A percentile compares a stretch with the other conserved stretches of the same genome.
Evolutionary conservation across 2,329 filamentous ascomycete genomes (phyloP).

Genomic region (Aspergillus ochraceoroseus): DNA sequence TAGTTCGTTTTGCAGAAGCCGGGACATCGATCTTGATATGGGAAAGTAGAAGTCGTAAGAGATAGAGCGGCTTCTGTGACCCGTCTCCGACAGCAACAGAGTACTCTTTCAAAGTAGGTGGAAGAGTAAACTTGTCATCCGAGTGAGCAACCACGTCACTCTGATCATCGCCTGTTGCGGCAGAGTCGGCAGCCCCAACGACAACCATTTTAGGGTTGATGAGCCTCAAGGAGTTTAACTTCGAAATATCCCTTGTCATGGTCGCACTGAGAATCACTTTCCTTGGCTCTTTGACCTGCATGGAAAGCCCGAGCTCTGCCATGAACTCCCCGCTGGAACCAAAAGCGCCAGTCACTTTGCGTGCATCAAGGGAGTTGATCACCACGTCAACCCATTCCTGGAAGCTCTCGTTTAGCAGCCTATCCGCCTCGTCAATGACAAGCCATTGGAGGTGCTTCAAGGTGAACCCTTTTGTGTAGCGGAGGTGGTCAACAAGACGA

Average conservation of each 20-base stretch:
- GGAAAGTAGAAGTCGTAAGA: conserved; percentile 66
- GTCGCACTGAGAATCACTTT: conserved; percentile 90
- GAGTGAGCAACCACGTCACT: conserved; percentile 20
- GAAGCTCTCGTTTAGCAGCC: conserved; percentile 83
- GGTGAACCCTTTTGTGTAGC: conserved; percentile 74
- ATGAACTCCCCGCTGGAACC: conserved; percentile 37
- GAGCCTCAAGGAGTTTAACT: conserved; percentile 69
- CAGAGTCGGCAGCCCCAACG: conserved; percentile 54
- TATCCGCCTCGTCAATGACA: conserved; percentile 89
- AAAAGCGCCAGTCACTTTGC: conserved; percentile 49
- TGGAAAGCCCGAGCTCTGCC: conserved; percentile 36
- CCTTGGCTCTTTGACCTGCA: conserved; percentile 50
- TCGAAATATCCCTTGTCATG: conserved; percentile 79
- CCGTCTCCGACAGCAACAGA: conserved; percentile 65
- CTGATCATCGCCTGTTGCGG: conserved; percentile 20
- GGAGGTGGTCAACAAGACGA: conserved; percentile 83
- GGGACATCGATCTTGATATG: conserved; percentile 28
- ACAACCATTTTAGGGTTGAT: conserved; percentile 70
- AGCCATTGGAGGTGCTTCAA: conserved; percentile 79
- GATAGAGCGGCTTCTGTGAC: conserved; percentile 72
- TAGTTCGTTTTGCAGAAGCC: conserved; percentile 1
- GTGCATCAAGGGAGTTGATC: conserved; percentile 54
- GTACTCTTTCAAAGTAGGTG: conserved; percentile 58
- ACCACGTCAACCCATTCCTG: conserved; percentile 81
- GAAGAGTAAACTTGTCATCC: conserved; percentile 54